Conservation (phyloP, 2,329 filamentous ascomycete species). For the Berkeleyomyces rouxiae region DNA sequence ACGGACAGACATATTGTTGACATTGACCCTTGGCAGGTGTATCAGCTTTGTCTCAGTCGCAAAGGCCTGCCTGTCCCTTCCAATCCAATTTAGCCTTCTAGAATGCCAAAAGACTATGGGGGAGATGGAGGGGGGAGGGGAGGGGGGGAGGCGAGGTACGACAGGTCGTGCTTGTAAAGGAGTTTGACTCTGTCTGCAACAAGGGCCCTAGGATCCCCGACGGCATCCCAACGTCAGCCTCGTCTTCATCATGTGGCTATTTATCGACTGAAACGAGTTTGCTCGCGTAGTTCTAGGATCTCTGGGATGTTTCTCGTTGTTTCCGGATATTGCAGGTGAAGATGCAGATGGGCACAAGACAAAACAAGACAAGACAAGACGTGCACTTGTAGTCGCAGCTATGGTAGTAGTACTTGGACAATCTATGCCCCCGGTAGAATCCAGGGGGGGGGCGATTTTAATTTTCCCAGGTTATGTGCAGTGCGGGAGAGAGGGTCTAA, state of each 20-base stretch:
- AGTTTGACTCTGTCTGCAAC: background rate
- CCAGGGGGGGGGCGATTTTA: background rate
- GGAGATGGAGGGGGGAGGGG: background rate
- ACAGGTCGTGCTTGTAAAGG: background rate
- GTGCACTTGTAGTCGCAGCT: background rate
- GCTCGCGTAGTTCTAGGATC: background rate
- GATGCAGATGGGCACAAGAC: background rate
- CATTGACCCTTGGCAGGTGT: constrained; percentile 1
- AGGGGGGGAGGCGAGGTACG: background rate
- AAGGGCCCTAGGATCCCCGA: background rate
- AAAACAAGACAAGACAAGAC: background rate
- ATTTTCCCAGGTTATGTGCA: background rate
- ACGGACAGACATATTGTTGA: background rate
- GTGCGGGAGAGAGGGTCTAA: background rate
- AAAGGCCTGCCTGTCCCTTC: background rate
- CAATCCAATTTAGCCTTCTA: background rate
- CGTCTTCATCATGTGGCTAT: constrained; percentile 5
- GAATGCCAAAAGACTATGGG: background rate
- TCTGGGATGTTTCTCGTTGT: background rate
- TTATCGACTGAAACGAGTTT: background rate
- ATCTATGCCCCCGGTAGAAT: background rate
- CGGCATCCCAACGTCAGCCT: background rate
- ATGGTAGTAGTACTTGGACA: background rate
- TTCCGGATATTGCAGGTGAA: background rate
- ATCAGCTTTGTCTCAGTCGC: constrained; percentile 13